A percentile compares a stretch with the other conserved stretches of the same genome.
Conservation (phyloP, 495 filamentous ascomycete species). For the Xylaria castorea region DNA sequence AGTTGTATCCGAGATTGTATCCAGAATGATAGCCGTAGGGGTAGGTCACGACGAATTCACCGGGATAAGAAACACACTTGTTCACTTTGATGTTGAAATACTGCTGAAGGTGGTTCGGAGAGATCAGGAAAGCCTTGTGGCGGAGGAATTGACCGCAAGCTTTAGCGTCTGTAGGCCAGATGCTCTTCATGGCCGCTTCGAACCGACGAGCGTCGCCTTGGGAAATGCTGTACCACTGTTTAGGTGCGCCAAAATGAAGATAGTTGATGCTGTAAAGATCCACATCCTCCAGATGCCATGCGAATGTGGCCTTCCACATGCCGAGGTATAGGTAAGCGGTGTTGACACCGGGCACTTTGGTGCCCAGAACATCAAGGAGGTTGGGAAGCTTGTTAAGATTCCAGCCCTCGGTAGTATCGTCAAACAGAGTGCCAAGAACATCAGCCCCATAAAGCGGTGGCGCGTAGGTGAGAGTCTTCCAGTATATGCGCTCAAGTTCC, state of each 20-base stretch:
- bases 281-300: slow-evolving; percentile 98
- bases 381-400: slow-evolving; percentile 95
- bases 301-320: slow-evolving; percentile 99
- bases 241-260: slow-evolving; percentile 97
- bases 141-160: slow-evolving; percentile 95
- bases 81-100: slow-evolving; percentile 95
- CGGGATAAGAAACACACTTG: slow-evolving; percentile 91
- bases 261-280: slow-evolving; percentile 99
- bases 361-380: slow-evolving; percentile 90
- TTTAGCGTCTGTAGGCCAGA: slow-evolving; percentile 97
- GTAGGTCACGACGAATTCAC: slow-evolving; percentile 98
- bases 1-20: slow-evolving; percentile 98
- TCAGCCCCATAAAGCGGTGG: slow-evolving; percentile 96
- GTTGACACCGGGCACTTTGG: slow-evolving; percentile 95
- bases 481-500: slow-evolving; percentile 91
- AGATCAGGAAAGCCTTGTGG: slow-evolving; percentile 98
- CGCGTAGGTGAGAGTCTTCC: slow-evolving; percentile 94
- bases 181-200: slow-evolving; percentile 92
- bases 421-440: slow-evolving; percentile 95
- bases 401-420: slow-evolving; percentile 83
- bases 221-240: slow-evolving; percentile 99
- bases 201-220: slow-evolving; percentile 94
- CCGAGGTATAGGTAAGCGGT: slow-evolving; percentile 98
- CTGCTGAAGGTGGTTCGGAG: slow-evolving; percentile 81
- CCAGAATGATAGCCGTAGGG: slow-evolving; percentile 99